Evolutionary conservation across 2,329 filamentous ascomycete genomes (phyloP), one percentile per base, ranked within the genome.

Genomic region (Dactylellina haptotyla): DNA sequence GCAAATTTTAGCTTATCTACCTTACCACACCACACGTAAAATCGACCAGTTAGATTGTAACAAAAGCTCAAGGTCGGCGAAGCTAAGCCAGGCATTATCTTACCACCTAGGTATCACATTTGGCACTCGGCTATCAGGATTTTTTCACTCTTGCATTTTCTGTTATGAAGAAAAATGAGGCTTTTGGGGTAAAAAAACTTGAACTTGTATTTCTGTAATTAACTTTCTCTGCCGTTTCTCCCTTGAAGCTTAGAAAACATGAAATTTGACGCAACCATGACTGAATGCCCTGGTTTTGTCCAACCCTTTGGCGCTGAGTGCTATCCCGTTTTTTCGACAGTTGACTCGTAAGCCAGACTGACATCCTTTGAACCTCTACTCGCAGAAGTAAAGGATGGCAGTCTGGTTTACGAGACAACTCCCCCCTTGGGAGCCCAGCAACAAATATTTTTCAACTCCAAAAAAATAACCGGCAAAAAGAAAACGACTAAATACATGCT

Each of bases 361-460:
- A 71, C 66, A 71, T 71, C 66, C 66, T 71, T 71, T 71, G 58
- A 71, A 71, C 58, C 66, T 57, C 66, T 71, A 71, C 66, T 67
- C 43, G 58, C 58, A 62, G 66, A 71, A 71, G 66, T 71, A 71
- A 71, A 71, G 66, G 66, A 71, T 71, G 66, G 66, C 66, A 71
- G 66, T 71, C 66, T 71, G 66, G 66, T 71, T 71, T 71, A 71
- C 66, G 66, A 71, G 66, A 71, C 66, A 71, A 71, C 66, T 71
- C 66, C 58, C 66, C 66, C 57, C 63, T 58, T 28, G 58, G 66
- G 61, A 62, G 58, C 50, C 58, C 53, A 56, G 46, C 54, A 62
- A 63, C 59, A 62, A 58, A 62, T 53, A 51, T 48, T 46, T 62
- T 59, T 63, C 51, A 50, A 58, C 58, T 61, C 56, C 64, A 59